phyloP scores from a whole-genome alignment of 768 basidiomycete species.

The Fomitopsis serialis region DNA sequence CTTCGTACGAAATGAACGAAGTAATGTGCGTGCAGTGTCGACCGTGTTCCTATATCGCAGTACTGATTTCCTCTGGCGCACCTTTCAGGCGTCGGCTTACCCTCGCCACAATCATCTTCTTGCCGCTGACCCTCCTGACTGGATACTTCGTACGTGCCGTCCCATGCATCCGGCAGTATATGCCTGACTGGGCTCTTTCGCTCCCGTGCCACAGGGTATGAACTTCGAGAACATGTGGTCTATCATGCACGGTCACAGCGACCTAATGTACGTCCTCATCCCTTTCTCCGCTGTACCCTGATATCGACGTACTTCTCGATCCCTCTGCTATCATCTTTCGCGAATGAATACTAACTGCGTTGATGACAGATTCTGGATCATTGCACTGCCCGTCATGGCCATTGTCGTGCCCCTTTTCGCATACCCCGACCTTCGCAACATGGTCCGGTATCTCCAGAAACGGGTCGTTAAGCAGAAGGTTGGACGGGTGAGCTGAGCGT shows the following conservation, averaged over 20 bases:
- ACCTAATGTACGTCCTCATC: neutral
- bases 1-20: slow-evolving; percentile 72
- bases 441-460: slow-evolving; percentile 44
- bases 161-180: neutral
- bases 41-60: neutral
- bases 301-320: neutral
- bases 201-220: slow-evolving; percentile 45
- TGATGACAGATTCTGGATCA: slow-evolving; percentile 54
- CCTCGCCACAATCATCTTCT: slow-evolving; percentile 63
- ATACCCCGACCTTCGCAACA: slow-evolving; percentile 41
- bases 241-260: slow-evolving; percentile 28
- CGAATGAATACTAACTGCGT: neutral
- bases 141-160: slow-evolving; percentile 58
- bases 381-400: slow-evolving; percentile 55
- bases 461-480: slow-evolving; percentile 25
- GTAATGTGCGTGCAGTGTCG: slow-evolving; percentile 44
- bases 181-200: slow-evolving; percentile 5
- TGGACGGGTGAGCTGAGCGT: slow-evolving; percentile 22
- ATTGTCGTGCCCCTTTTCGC: slow-evolving; percentile 49
- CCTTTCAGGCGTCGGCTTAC: slow-evolving; percentile 54
- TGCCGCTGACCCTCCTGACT: slow-evolving; percentile 65
- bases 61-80: neutral
- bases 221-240: slow-evolving; percentile 54
- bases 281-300: neutral
- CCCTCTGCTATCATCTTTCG: neutral